A percentile compares a stretch with the other conserved stretches of the same genome.
phyloP scores from a whole-genome alignment of 768 basidiomycete species.

The Lactarius sanguifluus region DNA sequence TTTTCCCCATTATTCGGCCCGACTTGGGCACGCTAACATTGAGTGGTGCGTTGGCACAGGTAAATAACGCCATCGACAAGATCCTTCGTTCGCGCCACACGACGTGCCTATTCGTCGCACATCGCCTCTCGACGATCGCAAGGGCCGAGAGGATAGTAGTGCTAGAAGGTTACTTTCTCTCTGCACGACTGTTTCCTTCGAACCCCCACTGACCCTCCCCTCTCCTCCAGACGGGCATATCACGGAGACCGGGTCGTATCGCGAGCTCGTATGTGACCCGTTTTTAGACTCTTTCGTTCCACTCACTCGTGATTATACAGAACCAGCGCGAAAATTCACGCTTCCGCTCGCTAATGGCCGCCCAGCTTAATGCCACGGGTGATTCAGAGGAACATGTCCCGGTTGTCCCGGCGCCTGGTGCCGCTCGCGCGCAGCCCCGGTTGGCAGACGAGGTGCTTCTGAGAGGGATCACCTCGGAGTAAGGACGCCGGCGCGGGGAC shows the following conservation, averaged over 20 bases:
- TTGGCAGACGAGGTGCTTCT: neutral
- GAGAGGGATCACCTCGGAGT: neutral
- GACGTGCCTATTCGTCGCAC: conserved; percentile 87
- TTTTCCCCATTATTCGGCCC: neutral
- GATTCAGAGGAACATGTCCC: neutral
- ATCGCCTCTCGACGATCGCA: conserved; percentile 87
- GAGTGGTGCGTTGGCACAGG: conserved; percentile 39
- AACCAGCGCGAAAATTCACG: conserved; percentile 68
- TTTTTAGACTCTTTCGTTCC: neutral
- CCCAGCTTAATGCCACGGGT: conserved; percentile 64
- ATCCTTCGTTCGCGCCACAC: conserved; percentile 77
- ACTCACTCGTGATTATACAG: conserved; percentile 37
- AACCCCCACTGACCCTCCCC: neutral
- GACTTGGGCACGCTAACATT: neutral
- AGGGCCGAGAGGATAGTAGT: conserved; percentile 89
- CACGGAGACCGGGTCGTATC: conserved; percentile 79
- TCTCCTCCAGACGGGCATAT: conserved; percentile 61
- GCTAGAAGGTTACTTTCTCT: conserved; percentile 65
- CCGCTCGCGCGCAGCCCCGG: neutral
- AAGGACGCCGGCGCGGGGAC: neutral
- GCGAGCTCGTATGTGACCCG: conserved; percentile 53
- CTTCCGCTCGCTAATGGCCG: conserved; percentile 87
- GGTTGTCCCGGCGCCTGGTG: neutral
- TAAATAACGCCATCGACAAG: conserved; percentile 89
- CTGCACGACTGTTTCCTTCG: neutral